Conservation (phyloP, 2,329 filamentous ascomycete species). For the Fusarium beomiforme region DNA sequence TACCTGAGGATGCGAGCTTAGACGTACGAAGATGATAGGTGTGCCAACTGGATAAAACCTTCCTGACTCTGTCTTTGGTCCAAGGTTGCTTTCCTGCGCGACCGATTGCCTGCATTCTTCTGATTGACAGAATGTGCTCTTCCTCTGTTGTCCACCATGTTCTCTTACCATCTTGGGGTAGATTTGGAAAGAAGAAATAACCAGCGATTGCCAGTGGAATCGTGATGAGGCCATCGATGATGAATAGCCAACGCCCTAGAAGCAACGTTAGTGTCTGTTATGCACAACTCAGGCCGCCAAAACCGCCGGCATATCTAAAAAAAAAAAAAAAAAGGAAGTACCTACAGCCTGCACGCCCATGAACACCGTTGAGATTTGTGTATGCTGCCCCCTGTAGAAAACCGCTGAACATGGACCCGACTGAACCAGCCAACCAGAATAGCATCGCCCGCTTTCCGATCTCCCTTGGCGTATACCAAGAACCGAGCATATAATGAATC, state of each 20-base stretch:
- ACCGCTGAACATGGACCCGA: constrained; percentile 28
- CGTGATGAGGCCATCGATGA: constrained; percentile 49
- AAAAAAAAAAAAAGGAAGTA: too few relatives aligned
- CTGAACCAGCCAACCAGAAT: constrained; percentile 30
- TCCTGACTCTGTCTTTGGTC: constrained; percentile 18
- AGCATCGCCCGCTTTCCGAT: constrained; percentile 33
- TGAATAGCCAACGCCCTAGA: constrained; percentile 47
- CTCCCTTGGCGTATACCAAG: constrained; percentile 36
- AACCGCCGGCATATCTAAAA: too few relatives aligned
- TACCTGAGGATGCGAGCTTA: too few relatives aligned
- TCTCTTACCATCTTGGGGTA: constrained; percentile 32
- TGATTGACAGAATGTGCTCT: constrained; percentile 35
- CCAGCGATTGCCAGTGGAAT: constrained; percentile 27
- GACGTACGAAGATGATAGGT: constrained; percentile 20
- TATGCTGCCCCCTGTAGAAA: constrained; percentile 32
- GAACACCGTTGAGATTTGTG: constrained; percentile 22
- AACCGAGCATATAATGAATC: constrained; percentile 36
- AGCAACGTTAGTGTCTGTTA: accelerated
- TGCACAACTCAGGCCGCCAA: too few relatives aligned
- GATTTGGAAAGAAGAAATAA: constrained; percentile 43
- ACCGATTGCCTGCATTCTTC: constrained; percentile 8
- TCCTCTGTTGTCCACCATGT: constrained; percentile 42
- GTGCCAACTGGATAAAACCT: constrained; percentile 27
- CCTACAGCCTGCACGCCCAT: constrained; percentile 22
- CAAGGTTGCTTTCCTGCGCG: constrained; percentile 29